Conservation (phyloP, 2,329 filamentous ascomycete genomes). For the Nakataea oryzae region DNA sequence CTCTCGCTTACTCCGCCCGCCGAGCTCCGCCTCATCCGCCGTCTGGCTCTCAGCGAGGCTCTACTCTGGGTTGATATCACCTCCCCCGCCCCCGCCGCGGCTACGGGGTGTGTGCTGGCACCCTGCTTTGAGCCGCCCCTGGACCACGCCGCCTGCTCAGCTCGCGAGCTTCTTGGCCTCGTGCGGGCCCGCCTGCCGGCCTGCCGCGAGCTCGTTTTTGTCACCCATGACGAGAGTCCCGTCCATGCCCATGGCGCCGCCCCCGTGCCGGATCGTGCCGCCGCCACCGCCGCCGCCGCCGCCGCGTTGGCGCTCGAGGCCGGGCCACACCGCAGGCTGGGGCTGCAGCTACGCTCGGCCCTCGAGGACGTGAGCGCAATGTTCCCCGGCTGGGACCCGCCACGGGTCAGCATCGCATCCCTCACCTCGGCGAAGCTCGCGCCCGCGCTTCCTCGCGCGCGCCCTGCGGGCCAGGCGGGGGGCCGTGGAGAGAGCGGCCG, state of each 20-base stretch:
- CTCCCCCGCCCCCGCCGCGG: neutral
- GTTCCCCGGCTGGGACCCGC: constrained; percentile 20
- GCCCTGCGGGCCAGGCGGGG: neutral
- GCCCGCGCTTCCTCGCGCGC: neutral
- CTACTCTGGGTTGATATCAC: constrained; percentile 19
- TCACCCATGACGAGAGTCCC: constrained; percentile 27
- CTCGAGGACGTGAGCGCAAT: constrained; percentile 20
- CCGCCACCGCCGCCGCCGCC: constrained; percentile 9
- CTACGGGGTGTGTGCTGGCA: neutral
- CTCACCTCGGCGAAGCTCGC: constrained; percentile 2
- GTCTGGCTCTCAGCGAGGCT: constrained; percentile 33
- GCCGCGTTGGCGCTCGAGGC: constrained; percentile 22
- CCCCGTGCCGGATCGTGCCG: constrained; percentile 16
- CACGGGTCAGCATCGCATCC: constrained; percentile 26
- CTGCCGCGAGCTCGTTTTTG: constrained; percentile 31
- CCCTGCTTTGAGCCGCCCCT: constrained; percentile 16
- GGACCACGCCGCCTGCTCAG: constrained; percentile 21
- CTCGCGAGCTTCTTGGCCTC: constrained; percentile 27
- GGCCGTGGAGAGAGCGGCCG: neutral
- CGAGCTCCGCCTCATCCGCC: constrained; percentile 28
- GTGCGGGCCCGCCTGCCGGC: constrained; percentile 25
- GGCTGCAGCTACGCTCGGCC: constrained; percentile 16
- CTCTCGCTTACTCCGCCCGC: constrained; percentile 28
- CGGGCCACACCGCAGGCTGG: constrained; percentile 14
- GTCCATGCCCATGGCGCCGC: constrained; percentile 16